Evolutionary conservation across 2,329 filamentous ascomycete genomes (phyloP).

Genomic region (Epichloe brachyelytri): DNA sequence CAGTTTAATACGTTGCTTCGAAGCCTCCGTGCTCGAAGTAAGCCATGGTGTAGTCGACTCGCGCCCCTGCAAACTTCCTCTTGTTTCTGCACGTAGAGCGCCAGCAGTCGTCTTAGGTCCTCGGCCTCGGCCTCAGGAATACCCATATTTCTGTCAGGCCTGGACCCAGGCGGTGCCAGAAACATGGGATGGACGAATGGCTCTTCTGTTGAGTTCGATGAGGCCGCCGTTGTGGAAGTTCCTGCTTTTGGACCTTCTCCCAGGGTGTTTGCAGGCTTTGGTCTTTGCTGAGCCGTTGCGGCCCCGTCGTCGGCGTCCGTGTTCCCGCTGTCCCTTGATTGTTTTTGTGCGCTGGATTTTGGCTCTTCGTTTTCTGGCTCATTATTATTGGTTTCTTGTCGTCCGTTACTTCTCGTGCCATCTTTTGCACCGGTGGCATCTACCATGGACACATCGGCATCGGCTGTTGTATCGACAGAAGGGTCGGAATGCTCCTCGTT

Average conservation of each 20-base stretch:
- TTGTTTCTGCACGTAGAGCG: slow-evolving; percentile 73
- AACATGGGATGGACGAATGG: slow-evolving; percentile 65
- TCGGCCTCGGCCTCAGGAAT: slow-evolving; percentile 64
- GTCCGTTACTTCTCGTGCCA: slow-evolving; percentile 2
- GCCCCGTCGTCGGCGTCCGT: slow-evolving; percentile 6
- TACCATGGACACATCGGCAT: slow-evolving; percentile 12
- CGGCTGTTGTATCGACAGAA: slow-evolving; percentile 2
- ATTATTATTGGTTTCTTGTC: neutral
- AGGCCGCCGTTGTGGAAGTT: neutral
- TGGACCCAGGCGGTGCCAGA: slow-evolving; percentile 46
- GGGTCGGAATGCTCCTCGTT: neutral
- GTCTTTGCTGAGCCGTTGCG: slow-evolving; percentile 7
- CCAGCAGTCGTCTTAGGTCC: slow-evolving; percentile 59
- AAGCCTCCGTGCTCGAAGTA: slow-evolving; percentile 60
- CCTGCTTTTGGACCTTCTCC: slow-evolving; percentile 14
- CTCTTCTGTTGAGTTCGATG: slow-evolving; percentile 20
- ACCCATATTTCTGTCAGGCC: slow-evolving; percentile 56
- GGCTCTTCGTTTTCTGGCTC: neutral
- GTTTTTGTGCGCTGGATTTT: neutral
- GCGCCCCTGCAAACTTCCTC: slow-evolving; percentile 68
- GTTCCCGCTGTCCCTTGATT: neutral
- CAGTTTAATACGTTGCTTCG: slow-evolving; percentile 60
- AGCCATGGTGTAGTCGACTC: slow-evolving; percentile 52
- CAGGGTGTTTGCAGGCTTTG: slow-evolving; percentile 9
- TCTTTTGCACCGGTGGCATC: slow-evolving; percentile 3